Base-by-base conservation (phyloP, 2,329 filamentous ascomycete species). In the Colletotrichum orbiculare region DNA sequence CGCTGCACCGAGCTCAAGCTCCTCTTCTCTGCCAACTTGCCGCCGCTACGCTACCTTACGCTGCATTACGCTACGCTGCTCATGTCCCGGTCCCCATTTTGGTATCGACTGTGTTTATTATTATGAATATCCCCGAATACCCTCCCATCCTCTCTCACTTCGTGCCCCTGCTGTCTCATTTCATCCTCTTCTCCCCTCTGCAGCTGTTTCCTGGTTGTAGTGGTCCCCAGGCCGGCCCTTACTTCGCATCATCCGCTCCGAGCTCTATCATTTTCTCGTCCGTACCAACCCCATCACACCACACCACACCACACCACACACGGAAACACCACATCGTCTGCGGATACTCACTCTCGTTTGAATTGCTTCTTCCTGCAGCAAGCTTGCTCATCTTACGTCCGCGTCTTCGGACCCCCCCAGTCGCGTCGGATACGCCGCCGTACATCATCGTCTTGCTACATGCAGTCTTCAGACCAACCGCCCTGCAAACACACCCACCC, bases 81-180 rank as follows among this genome's bases (percentile, higher is more conserved):
- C 9, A 6, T 13, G 8, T 2, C 33, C n/a, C 43, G 37, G n/a
- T 38, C 53, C 42, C 25, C 25, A 11, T 15, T 43, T 15, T 46
- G 45, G 42, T 52, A 37, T 49, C 52, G 35, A 25, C 4, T 25
- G 25, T 25, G 25, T 25, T 62, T 65, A 34, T 66, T 66, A 15
- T 66, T 62, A 47, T 56, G 60, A 62, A 62, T 66, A 66, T 63
- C 35, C 58, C 47, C 58, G 52, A 66, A 66, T 66, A 34, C 53
- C 63, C 63, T 63, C 63, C 47, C 37, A 17, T 42, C 25, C 45
- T 41, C 37, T 34, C 33, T 15, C 8, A 25, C 33, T 57, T 47
- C 17, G 12, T 38, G 37, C 58, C 46, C 33, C 37, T 63, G 46
- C 38, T 57, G 53, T 47, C 53, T 52, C 56, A 34, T 63, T 57